These are phyloP conservation scores for Podila horticola DNA, from an alignment of 192 early-diverging fungal species.

Conservation along the genomic window DNA sequence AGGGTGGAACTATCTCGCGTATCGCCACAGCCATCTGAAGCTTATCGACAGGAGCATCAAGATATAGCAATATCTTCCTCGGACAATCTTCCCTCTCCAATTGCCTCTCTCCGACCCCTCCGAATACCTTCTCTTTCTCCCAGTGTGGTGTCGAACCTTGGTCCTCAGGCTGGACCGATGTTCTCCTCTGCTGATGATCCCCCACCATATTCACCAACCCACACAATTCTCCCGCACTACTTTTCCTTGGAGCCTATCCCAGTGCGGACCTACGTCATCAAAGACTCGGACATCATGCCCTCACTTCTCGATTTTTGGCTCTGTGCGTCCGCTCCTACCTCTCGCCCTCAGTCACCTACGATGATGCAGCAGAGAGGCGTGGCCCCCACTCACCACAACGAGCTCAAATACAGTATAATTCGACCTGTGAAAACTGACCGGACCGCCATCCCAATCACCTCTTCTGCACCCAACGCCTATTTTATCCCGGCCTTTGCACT, in stretches of 20 bases:
- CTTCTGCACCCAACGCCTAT: conserved; percentile 16
- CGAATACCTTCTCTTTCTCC: conserved; percentile 7
- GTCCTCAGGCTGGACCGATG: not conserved
- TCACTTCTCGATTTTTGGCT: conserved; percentile 41
- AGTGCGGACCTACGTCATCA: conserved; percentile 30
- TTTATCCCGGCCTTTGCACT: conserved; percentile 33
- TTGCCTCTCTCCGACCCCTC: not conserved
- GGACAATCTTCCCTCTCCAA: not conserved
- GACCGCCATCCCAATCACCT: conserved; percentile 21
- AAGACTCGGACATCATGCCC: conserved; percentile 21
- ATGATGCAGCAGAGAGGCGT: conserved; percentile 15
- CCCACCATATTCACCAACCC: conserved; percentile 44
- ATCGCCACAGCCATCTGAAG: too few relatives aligned
- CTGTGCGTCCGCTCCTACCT: conserved; percentile 8
- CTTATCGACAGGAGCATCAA: too few relatives aligned
- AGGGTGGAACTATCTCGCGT: too few relatives aligned
- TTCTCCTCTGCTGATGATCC: conserved; percentile 27
- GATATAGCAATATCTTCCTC: not conserved
- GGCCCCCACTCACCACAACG: conserved; percentile 9
- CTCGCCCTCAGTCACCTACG: conserved; percentile 19
- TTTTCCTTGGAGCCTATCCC: conserved; percentile 44
- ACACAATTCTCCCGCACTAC: conserved; percentile 45
- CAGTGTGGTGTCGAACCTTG: not conserved
- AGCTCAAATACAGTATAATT: conserved; percentile 41
- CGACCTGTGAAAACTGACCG: conserved; percentile 31